A percentile compares a stretch with the other conserved stretches of the same genome.
Evolutionary conservation across 805 yeast species (phyloP).

Genomic region (Sugiyamaella mastotermitis): DNA sequence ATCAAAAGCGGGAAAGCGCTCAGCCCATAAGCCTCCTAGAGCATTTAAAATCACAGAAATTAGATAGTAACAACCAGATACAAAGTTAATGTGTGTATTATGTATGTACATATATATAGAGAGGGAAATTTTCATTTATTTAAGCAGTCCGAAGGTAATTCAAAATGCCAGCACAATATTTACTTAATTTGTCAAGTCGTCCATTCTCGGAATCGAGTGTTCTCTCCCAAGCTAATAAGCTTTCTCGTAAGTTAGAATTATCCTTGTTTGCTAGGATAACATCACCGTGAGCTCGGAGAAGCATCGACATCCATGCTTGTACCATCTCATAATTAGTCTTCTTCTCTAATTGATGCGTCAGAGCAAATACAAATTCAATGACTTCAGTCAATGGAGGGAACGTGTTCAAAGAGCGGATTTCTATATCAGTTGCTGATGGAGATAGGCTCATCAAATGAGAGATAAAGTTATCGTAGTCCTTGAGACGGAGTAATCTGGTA

Average conservation of each 20-base stretch:
- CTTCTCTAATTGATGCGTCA: constrained; percentile 49
- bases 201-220: constrained; percentile 38
- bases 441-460: constrained; percentile 51
- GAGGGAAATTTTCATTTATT: too few relatives aligned
- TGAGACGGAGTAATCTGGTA: constrained; percentile 57
- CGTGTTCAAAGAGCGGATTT: constrained; percentile 67
- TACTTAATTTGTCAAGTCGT: constrained; percentile 58
- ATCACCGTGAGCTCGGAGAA: constrained; percentile 79
- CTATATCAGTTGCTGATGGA: constrained; percentile 78
- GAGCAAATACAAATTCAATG: constrained; percentile 57
- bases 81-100: background rate
- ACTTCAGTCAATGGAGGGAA: constrained; percentile 66
- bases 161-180: constrained; percentile 77
- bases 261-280: constrained; percentile 38
- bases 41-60: background rate
- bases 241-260: constrained; percentile 34
- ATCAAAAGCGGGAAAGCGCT: constrained; percentile 4
- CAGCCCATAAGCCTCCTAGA: constrained; percentile 5
- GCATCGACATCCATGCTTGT: constrained; percentile 73
- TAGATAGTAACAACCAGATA: background rate
- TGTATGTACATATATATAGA: background rate
- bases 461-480: constrained; percentile 50
- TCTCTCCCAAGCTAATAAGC: constrained; percentile 45
- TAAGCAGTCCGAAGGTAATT: constrained; percentile 40
- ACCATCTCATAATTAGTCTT: constrained; percentile 68